These are phyloP conservation scores for Neobulgaria alba DNA, from an alignment of 2,329 filamentous ascomycete species.

Conservation along the genomic window DNA sequence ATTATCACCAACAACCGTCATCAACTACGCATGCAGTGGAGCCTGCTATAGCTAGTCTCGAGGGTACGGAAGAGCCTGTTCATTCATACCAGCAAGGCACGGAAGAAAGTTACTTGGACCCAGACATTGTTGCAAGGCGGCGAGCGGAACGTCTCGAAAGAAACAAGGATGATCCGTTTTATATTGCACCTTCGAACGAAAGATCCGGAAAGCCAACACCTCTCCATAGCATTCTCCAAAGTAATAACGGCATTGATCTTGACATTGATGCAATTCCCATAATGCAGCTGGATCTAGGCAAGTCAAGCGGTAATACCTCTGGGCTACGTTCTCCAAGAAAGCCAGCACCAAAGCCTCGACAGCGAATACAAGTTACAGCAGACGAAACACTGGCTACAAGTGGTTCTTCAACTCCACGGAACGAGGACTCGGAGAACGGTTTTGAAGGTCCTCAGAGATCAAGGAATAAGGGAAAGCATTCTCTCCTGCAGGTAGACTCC, in stretches of 20 bases:
- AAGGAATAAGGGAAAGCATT: conserved; percentile 46
- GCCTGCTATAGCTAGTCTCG: conserved; percentile 47
- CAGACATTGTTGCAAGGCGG: conserved; percentile 64
- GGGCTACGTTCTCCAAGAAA: conserved; percentile 24
- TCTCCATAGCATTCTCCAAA: conserved; percentile 62
- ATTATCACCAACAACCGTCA: conserved; percentile 51
- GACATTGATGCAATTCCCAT: conserved; percentile 95
- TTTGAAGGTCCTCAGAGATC: conserved; percentile 41
- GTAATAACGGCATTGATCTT: conserved; percentile 66
- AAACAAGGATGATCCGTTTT: conserved; percentile 91
- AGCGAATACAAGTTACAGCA: conserved; percentile 57
- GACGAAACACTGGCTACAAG: conserved; percentile 63
- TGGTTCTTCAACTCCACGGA: conserved; percentile 39
- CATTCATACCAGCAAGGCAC: conserved; percentile 50
- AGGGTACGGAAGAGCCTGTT: conserved; percentile 35
- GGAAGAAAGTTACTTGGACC: conserved; percentile 60
- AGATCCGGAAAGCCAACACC: conserved; percentile 47
- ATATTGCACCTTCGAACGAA: conserved; percentile 55
- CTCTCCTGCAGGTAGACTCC: conserved; percentile 78
- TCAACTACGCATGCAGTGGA: conserved; percentile 42
- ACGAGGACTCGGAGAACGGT: conserved; percentile 47
- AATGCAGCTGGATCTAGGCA: conserved; percentile 77
- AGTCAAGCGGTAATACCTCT: conserved; percentile 26
- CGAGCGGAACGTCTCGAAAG: conserved; percentile 71
- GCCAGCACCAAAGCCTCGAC: conserved; percentile 37